Conservation (phyloP, 495 filamentous ascomycete species). For the Bathelium albidoporum region DNA sequence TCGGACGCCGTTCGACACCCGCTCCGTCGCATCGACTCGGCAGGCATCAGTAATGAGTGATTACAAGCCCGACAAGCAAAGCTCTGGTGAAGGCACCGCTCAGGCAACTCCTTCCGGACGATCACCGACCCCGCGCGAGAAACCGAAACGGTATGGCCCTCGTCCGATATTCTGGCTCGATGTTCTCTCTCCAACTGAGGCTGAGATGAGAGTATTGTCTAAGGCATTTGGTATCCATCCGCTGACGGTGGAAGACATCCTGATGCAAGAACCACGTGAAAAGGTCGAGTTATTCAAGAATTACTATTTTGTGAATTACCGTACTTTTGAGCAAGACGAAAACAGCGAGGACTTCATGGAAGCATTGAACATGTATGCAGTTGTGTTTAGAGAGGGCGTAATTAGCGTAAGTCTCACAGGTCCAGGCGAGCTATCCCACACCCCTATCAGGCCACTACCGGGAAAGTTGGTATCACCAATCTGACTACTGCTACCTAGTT, state of each 20-base stretch:
- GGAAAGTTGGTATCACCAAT: background rate
- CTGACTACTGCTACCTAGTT: constrained; percentile 37
- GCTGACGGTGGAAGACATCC: constrained; percentile 89
- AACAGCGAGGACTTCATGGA: constrained; percentile 82
- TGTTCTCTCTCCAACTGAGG: constrained; percentile 77
- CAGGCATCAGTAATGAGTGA: constrained; percentile 9
- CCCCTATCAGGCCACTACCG: no score
- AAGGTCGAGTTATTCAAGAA: constrained; percentile 95
- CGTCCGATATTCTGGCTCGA: constrained; percentile 95
- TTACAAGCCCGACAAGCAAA: constrained; percentile 5
- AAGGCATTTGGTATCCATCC: constrained; percentile 94
- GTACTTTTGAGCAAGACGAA: constrained; percentile 89
- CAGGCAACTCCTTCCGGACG: constrained; percentile 10
- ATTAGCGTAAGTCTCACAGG: constrained; percentile 52
- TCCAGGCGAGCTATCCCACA: no score
- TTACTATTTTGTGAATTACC: constrained; percentile 98
- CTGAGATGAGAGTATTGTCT: constrained; percentile 82
- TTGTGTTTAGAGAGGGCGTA: constrained; percentile 92
- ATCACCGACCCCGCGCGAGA: constrained; percentile 17
- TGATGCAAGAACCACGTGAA: constrained; percentile 92
- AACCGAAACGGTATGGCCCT: constrained; percentile 61
- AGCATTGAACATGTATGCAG: constrained; percentile 93
- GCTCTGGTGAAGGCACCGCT: constrained; percentile 16
- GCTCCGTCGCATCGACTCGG: constrained; percentile 5
- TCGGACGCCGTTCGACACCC: background rate